Evolutionary conservation across 2,329 filamentous ascomycete genomes (phyloP), one percentile per base, ranked within the genome.

Genomic region (Aspergillus sp.): DNA sequence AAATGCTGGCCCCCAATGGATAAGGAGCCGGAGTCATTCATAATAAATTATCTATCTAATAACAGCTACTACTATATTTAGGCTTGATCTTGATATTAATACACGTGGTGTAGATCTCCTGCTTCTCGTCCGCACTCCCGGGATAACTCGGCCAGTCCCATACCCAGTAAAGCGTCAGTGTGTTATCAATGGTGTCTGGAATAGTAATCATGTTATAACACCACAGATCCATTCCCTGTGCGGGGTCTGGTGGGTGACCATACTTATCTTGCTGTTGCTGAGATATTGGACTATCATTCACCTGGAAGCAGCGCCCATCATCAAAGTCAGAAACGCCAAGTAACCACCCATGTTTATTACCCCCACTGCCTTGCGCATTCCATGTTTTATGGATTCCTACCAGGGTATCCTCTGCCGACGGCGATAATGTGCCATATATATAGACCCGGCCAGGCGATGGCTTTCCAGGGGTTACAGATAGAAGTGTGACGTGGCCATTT

Each of bases 231-330:
- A 4, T 50, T 50, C 31, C 47, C 31, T 50, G 31, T 39, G 17
- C 3, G n/a, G 47, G 31, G 14, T 50, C 47, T 35, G 47, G 31
- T 24, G 47, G 47, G 19, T 50, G 47, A n/a, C 47, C 33, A 39
- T 33, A 49, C 6, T 21, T 33, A 33, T 19, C 46, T 24, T 37
- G 46, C 31, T 27, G 24, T 14, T 33, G 27, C 11, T 19, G 31
- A 35, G 46, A 49, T 33, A 49, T 49, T 19, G 46, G 46, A 21
- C 46, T 49, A 35, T 35, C 27, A 11, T 49, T 49, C 11, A 49
- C 46, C 46, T 49, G 46, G 31, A 49, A 49, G 27, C 46, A 49
- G 19, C 46, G 46, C 31, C 46, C 46, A 49, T 49, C 46, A 49
- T 49, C 46, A 37, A 49, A 49, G 27, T 37, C 27, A 49, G 35